Conservation (phyloP, 2,329 filamentous ascomycete species). For the Aspergillus neotritici region DNA sequence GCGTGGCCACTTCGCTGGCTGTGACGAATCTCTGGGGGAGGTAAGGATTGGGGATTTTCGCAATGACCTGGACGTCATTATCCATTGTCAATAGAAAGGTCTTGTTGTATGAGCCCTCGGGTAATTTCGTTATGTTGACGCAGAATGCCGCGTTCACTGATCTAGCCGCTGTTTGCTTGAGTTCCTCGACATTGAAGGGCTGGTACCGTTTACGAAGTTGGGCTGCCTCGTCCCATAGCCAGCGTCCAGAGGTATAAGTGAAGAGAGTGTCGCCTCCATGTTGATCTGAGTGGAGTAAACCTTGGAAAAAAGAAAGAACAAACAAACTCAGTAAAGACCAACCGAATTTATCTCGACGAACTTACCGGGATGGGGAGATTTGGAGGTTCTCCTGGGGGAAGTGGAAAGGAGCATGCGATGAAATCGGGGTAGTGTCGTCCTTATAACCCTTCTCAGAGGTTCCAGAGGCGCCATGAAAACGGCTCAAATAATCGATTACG, state of each 20-base stretch:
- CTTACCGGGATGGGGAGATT: constrained; percentile 4
- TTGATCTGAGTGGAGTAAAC: constrained; percentile 5
- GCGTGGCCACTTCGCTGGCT: constrained; percentile 35
- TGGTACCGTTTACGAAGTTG: constrained; percentile 24
- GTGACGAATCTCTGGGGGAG: constrained; percentile 15
- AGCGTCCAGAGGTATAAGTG: constrained; percentile 23
- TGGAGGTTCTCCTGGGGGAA: constrained; percentile 1
- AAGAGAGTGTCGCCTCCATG: constrained; percentile 6
- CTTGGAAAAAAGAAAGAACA: too few species aligned
- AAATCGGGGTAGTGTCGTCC: constrained; percentile 1
- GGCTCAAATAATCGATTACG: too few species aligned
- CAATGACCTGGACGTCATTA: constrained; percentile 11
- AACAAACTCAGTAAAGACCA: constrained; percentile 4
- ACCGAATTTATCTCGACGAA: constrained; percentile 5
- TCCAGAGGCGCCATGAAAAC: neutral
- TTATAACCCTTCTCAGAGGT: constrained; percentile 1
- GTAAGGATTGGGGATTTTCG: constrained; percentile 16
- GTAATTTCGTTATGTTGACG: constrained; percentile 28
- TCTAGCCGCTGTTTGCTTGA: constrained; percentile 26
- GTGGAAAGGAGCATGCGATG: constrained; percentile 1
- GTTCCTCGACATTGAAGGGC: constrained; percentile 31
- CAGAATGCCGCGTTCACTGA: constrained; percentile 25
- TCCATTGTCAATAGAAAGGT: constrained; percentile 25
- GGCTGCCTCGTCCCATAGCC: constrained; percentile 27
- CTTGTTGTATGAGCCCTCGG: constrained; percentile 24